Base-by-base conservation (phyloP, 805 yeast species). In the Metschnikowia kunwiensis region DNA sequence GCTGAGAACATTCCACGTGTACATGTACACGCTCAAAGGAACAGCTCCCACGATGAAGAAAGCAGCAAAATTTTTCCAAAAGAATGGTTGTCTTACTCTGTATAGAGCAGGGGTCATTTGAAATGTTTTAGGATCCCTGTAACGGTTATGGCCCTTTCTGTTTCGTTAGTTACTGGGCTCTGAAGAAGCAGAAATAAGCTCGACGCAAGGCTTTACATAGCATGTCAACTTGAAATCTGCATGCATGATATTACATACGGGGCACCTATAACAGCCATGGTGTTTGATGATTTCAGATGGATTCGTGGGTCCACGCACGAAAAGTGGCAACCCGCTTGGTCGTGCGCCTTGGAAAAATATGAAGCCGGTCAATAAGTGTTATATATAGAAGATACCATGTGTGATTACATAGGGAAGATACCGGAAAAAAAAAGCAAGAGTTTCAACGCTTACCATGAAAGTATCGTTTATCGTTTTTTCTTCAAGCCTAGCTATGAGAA, bases 61-160 rank as follows among this genome's bases (percentile, higher is more conserved):
- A 0, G 80, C 75, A 13, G 77, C 65, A 55, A 82, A 75, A 59
- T 89, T 91, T 52, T 72, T 78, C 74, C 80, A 77, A 64, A 88
- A 86, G 55, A 77, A 91, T 27, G 96, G 97, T 42, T 75, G 72
- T 60, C 97, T 77, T 30, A 96, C 96, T 47, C 97, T 74, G 48
- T 86, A 70, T 72, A 91, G 79, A 5, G 96, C 96, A 11, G 96
- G 96, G 1, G 96, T 86, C 91, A 88, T 88, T 55, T 82, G 82
- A 63, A 77, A 82, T 22, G 89, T 84, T 46, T 68, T 65, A 24
- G 79, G 82, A 59, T 84, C 86, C 47, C 71, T 63, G 49, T 68
- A 68, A 38, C 66, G 63, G 46, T 56, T 58, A 47, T 68, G 74
- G 26, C 67, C 65, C 49, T 66, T 67, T 55, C 74, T 68, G 33